Evolutionary conservation across 441 rosid species (phyloP).

Genomic region (Eutrema salsugineum): DNA sequence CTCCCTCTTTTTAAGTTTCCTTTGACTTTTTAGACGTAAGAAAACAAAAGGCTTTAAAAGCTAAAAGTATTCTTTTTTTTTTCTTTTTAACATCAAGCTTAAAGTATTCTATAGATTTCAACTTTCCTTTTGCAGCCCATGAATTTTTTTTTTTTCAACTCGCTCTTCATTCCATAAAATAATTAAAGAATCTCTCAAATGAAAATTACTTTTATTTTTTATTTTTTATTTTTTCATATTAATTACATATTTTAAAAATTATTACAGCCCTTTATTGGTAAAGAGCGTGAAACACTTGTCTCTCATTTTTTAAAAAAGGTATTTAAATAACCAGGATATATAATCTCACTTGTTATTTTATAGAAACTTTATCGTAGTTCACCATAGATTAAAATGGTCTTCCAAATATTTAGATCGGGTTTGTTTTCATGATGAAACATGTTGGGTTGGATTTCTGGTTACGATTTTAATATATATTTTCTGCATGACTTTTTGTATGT

Average conservation of each 20-base stretch:
- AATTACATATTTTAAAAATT: neutral
- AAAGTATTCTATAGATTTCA: constrained; percentile 10
- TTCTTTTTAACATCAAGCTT: neutral
- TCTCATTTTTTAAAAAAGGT: neutral
- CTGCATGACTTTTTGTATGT: neutral
- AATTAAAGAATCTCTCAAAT: neutral
- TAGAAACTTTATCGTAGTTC: neutral
- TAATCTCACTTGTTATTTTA: neutral
- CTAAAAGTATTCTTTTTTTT: neutral
- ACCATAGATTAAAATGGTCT: neutral
- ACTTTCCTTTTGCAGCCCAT: constrained; percentile 2
- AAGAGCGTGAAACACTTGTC: neutral
- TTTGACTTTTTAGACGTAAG: constrained; percentile 32
- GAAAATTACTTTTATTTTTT: neutral
- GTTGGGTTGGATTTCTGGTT: neutral
- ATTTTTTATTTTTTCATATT: neutral
- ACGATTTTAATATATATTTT: neutral
- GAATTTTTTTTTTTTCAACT: constrained; percentile 4
- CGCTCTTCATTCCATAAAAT: neutral
- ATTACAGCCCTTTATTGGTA: neutral
- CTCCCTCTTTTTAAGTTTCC: constrained; percentile 28
- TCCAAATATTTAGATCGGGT: neutral
- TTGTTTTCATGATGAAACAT: neutral
- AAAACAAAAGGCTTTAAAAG: constrained; percentile 16
- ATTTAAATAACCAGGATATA: neutral